phyloP scores from a whole-genome alignment of 2,329 filamentous ascomycete genomes.

The Hysterium pulicare region DNA sequence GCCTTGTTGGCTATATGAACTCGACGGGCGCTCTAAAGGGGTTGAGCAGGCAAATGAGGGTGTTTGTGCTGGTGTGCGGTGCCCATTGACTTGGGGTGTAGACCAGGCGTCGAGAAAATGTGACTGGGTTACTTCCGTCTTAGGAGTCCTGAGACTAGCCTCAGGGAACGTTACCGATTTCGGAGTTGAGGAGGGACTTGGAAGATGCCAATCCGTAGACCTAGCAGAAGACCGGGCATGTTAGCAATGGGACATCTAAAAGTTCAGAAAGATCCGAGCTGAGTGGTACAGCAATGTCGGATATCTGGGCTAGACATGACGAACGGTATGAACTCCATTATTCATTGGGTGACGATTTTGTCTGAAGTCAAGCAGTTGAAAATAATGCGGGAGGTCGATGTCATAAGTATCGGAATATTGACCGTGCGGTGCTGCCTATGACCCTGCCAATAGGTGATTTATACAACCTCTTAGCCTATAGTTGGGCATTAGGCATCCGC shows the following conservation, averaged over 20 bases:
- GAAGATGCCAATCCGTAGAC: slow-evolving; percentile 48
- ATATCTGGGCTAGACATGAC: neutral
- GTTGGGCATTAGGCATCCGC: no score
- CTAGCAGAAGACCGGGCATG: slow-evolving; percentile 31
- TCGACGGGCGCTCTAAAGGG: slow-evolving; percentile 32
- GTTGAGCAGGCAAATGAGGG: slow-evolving; percentile 37
- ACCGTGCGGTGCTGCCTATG: slow-evolving; percentile 37
- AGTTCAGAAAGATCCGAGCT: slow-evolving; percentile 2
- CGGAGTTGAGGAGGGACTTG: slow-evolving; percentile 49
- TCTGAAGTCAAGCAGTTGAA: slow-evolving; percentile 12
- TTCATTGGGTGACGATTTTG: neutral
- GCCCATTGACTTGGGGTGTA: slow-evolving; percentile 42
- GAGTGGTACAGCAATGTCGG: neutral
- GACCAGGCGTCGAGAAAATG: slow-evolving; percentile 51
- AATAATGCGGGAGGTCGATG: slow-evolving; percentile 17
- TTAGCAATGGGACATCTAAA: slow-evolving; percentile 33
- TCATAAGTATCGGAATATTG: slow-evolving; percentile 22
- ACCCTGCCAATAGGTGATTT: slow-evolving; percentile 24
- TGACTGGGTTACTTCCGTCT: slow-evolving; percentile 39
- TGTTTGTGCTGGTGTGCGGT: slow-evolving; percentile 42
- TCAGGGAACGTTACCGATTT: slow-evolving; percentile 42
- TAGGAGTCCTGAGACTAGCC: slow-evolving; percentile 44
- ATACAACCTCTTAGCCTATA: slow-evolving; percentile 13
- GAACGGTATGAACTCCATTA: neutral
- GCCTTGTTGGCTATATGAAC: slow-evolving; percentile 32